A percentile compares a stretch with the other conserved stretches of the same genome.
These are phyloP conservation scores for Alloteropsis semialata DNA, from an alignment of 176 grass and related monocot species.

Conservation along the genomic window DNA sequence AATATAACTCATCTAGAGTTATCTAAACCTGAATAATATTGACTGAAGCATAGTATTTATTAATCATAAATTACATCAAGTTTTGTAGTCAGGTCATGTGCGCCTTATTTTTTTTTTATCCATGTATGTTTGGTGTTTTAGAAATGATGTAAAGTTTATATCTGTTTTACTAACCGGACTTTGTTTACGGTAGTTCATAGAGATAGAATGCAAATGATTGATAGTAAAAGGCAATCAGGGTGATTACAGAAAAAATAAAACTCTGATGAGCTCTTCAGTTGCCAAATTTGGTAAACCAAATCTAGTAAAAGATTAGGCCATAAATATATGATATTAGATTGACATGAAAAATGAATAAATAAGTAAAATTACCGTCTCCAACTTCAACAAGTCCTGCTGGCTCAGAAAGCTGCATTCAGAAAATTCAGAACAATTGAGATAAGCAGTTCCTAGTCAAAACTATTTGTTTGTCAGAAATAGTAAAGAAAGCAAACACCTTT, in stretches of 20 bases:
- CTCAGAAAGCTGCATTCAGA: slow-evolving; percentile 78
- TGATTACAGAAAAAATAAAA: neutral
- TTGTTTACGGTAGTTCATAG: neutral
- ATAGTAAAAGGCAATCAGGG: neutral
- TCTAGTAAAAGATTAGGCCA: neutral
- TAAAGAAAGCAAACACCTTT: slow-evolving; percentile 3
- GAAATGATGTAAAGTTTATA: neutral
- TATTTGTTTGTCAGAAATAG: slow-evolving; percentile 4
- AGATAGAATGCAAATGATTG: neutral
- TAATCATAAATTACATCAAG: neutral
- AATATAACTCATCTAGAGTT: neutral
- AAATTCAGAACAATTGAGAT: slow-evolving; percentile 28
- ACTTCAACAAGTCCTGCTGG: slow-evolving; percentile 88
- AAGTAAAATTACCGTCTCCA: slow-evolving; percentile 50
- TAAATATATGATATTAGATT: neutral
- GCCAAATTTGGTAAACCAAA: neutral
- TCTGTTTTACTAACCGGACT: neutral
- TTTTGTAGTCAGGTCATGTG: neutral
- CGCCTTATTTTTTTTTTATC: neutral
- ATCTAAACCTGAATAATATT: neutral
- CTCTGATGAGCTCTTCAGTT: neutral
- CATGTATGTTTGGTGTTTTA: neutral
- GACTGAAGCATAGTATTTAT: neutral
- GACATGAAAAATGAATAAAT: slow-evolving; percentile 23
- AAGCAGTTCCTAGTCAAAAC: neutral